Base-by-base conservation (phyloP, 2,329 filamentous ascomycete genomes). In the Aspergillus ustus region DNA sequence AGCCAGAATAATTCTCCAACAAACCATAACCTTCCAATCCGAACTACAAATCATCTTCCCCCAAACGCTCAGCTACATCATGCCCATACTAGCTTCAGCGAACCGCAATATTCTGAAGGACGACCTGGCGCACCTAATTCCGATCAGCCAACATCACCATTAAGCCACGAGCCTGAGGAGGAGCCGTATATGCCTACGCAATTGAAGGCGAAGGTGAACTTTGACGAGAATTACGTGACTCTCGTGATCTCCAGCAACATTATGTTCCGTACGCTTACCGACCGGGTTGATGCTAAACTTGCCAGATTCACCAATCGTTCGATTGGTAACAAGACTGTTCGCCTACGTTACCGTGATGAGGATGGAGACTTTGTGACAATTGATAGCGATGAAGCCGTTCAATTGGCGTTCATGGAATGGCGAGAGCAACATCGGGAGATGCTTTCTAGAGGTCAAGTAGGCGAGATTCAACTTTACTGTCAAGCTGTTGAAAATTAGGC, bases 181-280 rank as follows among this genome's bases (percentile, higher is more conserved):
- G 63, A 85, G 73, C 68, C 81, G 76, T 81, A 69, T 60, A 83
- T 84, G 72, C 84, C 75, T 72, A 93, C 91, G 7, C 95, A 98
- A 73, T 85, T 99, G 55, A 98, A 97, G 79, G 93, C 97, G 54
- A 96, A 96, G 75, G 93, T 99, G 60, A 94, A 94, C 72, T 96
- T 92, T 73, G 92, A 95, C 50, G 90, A 91, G 51, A 95, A 93
- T 73, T 96, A 96, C 69, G 90, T 97, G 62, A 97, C 94, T 0
- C 84, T 99, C n/a, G 94, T 99, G 11, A 96, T 97, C 46, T 91
- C 92, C 34, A 96, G 92, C 78, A 97, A 96, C 74, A 98, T 98
- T 70, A 90, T 92, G 45, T 98, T 96, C 78, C 92, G 95, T 67
- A 95, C 92, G 25, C 84, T 99, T 59, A 93, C 95, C 66, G 95